Evolutionary conservation across 2,329 filamentous ascomycete genomes (phyloP).

Genomic region (Colletotrichum magnum): DNA sequence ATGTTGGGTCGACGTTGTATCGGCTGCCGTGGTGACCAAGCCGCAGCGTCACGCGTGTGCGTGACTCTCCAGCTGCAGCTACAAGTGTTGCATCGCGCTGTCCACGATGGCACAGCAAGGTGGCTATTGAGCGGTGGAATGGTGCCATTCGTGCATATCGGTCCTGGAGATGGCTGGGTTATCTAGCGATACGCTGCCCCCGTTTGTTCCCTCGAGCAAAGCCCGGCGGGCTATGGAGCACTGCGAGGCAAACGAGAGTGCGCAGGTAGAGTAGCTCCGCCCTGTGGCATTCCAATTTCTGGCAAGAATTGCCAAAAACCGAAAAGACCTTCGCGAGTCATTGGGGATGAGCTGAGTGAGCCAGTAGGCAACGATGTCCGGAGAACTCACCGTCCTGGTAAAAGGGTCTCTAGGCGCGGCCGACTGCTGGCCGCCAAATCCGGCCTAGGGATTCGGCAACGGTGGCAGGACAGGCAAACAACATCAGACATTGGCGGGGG

Average conservation of each 20-base stretch:
- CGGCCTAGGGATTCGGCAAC: constrained; percentile 9
- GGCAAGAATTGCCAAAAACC: background rate
- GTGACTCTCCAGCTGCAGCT: constrained; percentile 21
- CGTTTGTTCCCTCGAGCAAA: background rate
- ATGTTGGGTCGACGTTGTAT: constrained; percentile 23
- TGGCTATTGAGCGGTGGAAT: constrained; percentile 10
- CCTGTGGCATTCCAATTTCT: background rate
- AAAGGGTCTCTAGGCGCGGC: constrained; percentile 9
- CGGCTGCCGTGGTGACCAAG: constrained; percentile 15
- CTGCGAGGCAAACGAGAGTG: background rate
- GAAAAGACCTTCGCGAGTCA: constrained; percentile 26
- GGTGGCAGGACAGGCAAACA: constrained; percentile 2
- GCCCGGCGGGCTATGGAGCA: constrained; percentile 4
- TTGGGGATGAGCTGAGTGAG: constrained; percentile 8
- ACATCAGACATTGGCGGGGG: constrained; percentile 24
- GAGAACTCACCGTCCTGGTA: constrained; percentile 13
- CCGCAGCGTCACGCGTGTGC: background rate
- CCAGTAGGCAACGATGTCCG: background rate
- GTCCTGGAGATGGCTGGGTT: constrained; percentile 21
- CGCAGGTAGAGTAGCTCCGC: constrained; percentile 10
- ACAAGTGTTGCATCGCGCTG: constrained; percentile 19
- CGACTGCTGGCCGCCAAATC: constrained; percentile 10
- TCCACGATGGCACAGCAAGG: constrained; percentile 20
- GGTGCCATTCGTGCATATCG: constrained; percentile 19
- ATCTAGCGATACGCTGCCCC: constrained; percentile 1